Conservation (phyloP, 73 alveolate genomes). For the Paramecium primaurelia region DNA sequence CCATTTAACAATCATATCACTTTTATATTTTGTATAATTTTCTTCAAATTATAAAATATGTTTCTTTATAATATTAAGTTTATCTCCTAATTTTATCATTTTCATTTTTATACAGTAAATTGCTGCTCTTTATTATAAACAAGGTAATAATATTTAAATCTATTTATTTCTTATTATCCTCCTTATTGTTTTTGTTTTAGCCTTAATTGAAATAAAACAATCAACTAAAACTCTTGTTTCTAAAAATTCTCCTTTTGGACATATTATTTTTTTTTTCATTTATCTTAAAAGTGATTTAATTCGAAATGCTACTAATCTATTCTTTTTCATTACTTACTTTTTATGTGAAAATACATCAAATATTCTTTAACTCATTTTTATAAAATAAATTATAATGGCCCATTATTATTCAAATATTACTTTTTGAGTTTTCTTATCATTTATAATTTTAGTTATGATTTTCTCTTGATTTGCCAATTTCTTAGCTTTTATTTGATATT, state of each 20-base stretch:
- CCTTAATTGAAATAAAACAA: neutral
- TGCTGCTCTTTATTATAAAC: neutral
- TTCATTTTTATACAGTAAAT: neutral
- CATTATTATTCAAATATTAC: neutral
- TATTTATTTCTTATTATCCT: neutral
- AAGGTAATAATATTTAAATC: neutral
- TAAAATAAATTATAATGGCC: neutral
- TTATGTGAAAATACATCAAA: neutral
- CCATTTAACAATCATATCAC: constrained; percentile 1
- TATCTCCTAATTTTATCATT: neutral
- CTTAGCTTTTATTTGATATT: neutral
- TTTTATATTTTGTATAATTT: neutral
- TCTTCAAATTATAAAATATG: neutral
- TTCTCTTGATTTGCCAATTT: neutral
- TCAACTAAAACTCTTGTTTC: neutral
- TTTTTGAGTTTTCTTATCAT: neutral
- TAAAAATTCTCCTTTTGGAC: neutral
- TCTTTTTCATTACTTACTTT: neutral
- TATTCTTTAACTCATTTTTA: neutral
- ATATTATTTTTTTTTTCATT: neutral
- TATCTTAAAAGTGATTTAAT: neutral
- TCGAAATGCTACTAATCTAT: constrained; percentile 6
- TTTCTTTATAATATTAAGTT: neutral
- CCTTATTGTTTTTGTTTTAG: neutral
- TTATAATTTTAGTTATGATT: neutral